Percentiles rank a stretch among this genome's conserved stretches.
Evolutionary conservation across 331 rosid species (phyloP).

Genomic region (Quercus tomentella): DNA sequence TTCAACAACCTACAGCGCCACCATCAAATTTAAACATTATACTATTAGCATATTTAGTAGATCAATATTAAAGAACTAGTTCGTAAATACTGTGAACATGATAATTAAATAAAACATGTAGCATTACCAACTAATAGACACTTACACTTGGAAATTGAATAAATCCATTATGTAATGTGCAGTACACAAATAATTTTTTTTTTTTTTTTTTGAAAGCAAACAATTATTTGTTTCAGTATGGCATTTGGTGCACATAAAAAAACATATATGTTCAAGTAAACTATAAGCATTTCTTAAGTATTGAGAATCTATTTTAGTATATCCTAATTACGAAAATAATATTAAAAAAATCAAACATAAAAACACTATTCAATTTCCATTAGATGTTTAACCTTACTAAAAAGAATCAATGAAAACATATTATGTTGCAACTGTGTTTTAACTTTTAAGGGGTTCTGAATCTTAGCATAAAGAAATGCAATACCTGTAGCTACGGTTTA

Average conservation of each 20-base stretch:
- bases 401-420: background rate
- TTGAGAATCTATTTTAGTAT: background rate
- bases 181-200: too few species aligned
- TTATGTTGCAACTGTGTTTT: background rate
- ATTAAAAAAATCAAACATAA: background rate
- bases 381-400: background rate
- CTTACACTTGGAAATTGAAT: background rate
- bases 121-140: background rate
- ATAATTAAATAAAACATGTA: background rate
- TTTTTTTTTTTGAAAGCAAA: too few species aligned
- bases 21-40: conserved; percentile 11
- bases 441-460: too few species aligned
- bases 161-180: background rate
- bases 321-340: background rate
- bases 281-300: background rate
- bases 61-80: background rate
- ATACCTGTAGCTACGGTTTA: too few species aligned
- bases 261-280: background rate
- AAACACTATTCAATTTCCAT: background rate
- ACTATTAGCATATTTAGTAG: background rate
- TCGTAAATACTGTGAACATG: background rate
- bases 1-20: conserved; percentile 44
- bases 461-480: too few species aligned
- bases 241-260: too few species aligned
- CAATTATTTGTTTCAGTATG: too few species aligned